Evolutionary conservation across 495 filamentous ascomycete species (phyloP).

Genomic region (Chaetomium fimeti): DNA sequence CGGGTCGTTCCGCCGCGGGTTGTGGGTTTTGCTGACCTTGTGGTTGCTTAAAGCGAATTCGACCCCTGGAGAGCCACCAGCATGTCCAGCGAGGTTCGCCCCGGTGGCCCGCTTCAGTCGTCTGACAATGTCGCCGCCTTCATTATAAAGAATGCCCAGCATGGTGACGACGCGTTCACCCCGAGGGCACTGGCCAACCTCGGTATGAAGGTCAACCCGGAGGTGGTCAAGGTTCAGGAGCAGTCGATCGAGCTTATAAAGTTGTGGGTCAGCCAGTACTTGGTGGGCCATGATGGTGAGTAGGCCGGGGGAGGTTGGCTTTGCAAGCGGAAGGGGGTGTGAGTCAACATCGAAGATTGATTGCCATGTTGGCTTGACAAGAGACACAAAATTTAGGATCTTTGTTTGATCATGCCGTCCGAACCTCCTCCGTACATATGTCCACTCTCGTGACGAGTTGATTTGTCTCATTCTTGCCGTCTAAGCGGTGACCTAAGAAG

Average conservation of each 20-base stretch:
- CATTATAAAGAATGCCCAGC: slow-evolving; percentile 56
- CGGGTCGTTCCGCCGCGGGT: not conserved
- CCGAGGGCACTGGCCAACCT: slow-evolving; percentile 37
- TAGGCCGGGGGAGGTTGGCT: not conserved
- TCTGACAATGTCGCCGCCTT: slow-evolving; percentile 48
- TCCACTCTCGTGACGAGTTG: too few species aligned
- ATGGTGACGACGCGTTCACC: slow-evolving; percentile 51
- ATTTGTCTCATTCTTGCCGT: too few species aligned
- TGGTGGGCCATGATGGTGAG: not conserved
- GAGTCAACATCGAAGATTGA: not conserved
- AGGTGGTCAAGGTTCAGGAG: slow-evolving; percentile 42
- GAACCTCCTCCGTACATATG: too few species aligned
- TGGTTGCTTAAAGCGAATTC: slow-evolving; percentile 43
- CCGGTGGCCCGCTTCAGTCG: slow-evolving; percentile 53
- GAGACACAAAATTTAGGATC: not conserved
- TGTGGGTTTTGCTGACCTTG: not conserved
- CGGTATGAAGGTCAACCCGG: slow-evolving; percentile 38
- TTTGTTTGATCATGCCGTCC: too few species aligned
- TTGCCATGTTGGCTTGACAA: not conserved
- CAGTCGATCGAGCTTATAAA: slow-evolving; percentile 39
- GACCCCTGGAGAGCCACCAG: slow-evolving; percentile 60
- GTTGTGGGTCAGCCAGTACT: slow-evolving; percentile 50
- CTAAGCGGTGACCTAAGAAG: too few species aligned
- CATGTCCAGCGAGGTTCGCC: slow-evolving; percentile 54
- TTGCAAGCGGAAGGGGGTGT: not conserved